Percentiles rank a stretch among this genome's conserved stretches.
Conservation (phyloP, 371 early-diverging fungal genomes). For the Coemansia sp. region DNA sequence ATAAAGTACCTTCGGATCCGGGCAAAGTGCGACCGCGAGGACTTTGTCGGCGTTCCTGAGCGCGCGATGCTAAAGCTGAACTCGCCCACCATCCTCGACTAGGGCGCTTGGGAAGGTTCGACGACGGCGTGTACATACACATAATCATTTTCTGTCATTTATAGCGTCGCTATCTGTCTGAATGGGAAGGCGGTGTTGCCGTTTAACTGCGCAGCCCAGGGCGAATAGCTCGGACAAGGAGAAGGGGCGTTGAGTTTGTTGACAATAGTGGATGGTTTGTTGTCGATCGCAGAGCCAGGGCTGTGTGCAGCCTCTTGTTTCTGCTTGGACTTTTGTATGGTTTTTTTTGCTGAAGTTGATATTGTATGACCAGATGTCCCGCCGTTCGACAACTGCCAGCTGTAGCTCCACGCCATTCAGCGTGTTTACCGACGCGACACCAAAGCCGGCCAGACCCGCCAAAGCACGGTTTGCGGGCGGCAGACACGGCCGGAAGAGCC, state of each 20-base stretch:
- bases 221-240: too few relatives aligned
- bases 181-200: background rate
- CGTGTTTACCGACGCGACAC: constrained; percentile 16
- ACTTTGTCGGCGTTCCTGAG: constrained; percentile 46
- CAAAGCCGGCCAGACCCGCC: background rate
- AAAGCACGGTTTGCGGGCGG: background rate
- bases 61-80: constrained; percentile 48
- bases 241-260: background rate
- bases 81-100: constrained; percentile 39
- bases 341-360: background rate
- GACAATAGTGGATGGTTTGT: background rate
- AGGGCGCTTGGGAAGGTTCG: background rate
- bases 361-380: background rate
- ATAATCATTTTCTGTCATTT: background rate
- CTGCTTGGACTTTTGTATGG: background rate
- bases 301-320: too few relatives aligned
- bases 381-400: background rate
- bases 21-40: constrained; percentile 40
- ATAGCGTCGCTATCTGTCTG: constrained; percentile 1
- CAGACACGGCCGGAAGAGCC: background rate
- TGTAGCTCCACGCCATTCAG: constrained; percentile 2
- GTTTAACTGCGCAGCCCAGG: too few relatives aligned
- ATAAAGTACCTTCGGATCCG: constrained; percentile 47
- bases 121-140: background rate
- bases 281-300: too few relatives aligned